Percentiles rank a stretch among this genome's conserved stretches.
Evolutionary conservation across 139 green algal species (phyloP).

Genomic region (Micromonas pusilla): DNA sequence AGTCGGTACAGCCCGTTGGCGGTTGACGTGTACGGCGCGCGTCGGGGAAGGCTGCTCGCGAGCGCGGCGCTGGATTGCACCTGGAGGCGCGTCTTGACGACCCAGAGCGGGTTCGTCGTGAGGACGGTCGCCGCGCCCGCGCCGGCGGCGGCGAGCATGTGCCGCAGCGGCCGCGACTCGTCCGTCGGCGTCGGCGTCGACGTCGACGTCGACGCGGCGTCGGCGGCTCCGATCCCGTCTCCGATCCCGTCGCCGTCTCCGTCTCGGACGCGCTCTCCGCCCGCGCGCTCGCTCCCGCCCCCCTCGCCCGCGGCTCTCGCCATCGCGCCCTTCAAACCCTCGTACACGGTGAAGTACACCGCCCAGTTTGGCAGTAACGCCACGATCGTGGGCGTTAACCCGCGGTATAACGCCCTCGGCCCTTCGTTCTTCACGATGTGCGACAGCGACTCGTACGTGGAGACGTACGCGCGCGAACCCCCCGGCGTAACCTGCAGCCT

Average conservation of each 20-base stretch:
- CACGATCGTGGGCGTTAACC: slow-evolving; percentile 83
- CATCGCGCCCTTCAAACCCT: slow-evolving; percentile 62
- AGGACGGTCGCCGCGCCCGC: slow-evolving; percentile 52
- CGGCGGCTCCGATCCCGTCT: neutral
- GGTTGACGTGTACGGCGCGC: slow-evolving; percentile 54
- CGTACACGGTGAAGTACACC: slow-evolving; percentile 89
- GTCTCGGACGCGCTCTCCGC: neutral
- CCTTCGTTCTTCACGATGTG: slow-evolving; percentile 77
- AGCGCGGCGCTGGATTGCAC: slow-evolving; percentile 36
- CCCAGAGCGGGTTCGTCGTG: slow-evolving; percentile 88
- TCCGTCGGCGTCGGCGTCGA: too few species aligned
- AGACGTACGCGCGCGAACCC: neutral
- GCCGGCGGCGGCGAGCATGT: slow-evolving; percentile 24
- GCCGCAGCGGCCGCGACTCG: neutral
- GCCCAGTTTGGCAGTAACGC: slow-evolving; percentile 97
- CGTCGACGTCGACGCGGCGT: neutral
- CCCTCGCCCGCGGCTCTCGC: neutral
- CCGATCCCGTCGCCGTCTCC: too few species aligned
- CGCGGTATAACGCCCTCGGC: slow-evolving; percentile 74
- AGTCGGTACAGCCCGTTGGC: slow-evolving; percentile 62
- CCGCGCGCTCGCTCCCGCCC: neutral
- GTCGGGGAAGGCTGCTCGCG: neutral
- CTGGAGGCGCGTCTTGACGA: slow-evolving; percentile 88
- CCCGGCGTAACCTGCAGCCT: slow-evolving; percentile 70
- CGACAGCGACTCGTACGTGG: slow-evolving; percentile 38